phyloP scores from a whole-genome alignment of 139 green algal species.

The Chlamydomonas sphaeroides region DNA sequence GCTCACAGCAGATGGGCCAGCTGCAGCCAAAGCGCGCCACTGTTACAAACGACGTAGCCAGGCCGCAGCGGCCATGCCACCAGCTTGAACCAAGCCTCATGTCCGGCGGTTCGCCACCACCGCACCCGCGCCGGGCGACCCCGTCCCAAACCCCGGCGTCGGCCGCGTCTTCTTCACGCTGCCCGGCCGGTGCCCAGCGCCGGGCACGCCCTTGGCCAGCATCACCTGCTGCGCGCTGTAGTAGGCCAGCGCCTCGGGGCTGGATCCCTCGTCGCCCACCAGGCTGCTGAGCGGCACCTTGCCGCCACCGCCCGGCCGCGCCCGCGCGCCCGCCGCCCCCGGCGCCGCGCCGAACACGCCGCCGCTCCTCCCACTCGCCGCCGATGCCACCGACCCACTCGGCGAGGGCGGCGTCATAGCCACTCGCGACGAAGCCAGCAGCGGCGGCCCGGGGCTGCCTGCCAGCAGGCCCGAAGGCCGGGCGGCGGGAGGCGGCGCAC shows the following conservation, averaged over 20 bases:
- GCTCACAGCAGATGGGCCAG: too few species aligned
- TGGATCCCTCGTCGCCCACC: constrained; percentile 16
- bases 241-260: constrained; percentile 51
- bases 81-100: too few species aligned
- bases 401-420: constrained; percentile 3
- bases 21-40: too few species aligned
- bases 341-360: neutral
- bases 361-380: neutral
- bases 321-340: neutral
- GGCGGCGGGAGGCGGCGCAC: too few species aligned
- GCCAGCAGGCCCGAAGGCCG: neutral
- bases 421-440: neutral
- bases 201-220: constrained; percentile 6
- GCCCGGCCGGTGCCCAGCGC: constrained; percentile 44
- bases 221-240: constrained; percentile 50
- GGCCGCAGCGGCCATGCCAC: too few species aligned
- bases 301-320: neutral
- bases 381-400: neutral
- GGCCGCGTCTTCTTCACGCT: constrained; percentile 47
- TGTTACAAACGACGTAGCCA: too few species aligned
- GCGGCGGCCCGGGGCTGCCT: neutral
- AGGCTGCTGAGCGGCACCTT: constrained; percentile 38
- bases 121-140: too few species aligned
- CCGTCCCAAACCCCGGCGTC: constrained; percentile 30
- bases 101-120: neutral